A percentile compares a stretch with the other conserved stretches of the same genome.
phyloP scores from a whole-genome alignment of 805 yeast species.

The Jamesozyma jinghongensis region DNA sequence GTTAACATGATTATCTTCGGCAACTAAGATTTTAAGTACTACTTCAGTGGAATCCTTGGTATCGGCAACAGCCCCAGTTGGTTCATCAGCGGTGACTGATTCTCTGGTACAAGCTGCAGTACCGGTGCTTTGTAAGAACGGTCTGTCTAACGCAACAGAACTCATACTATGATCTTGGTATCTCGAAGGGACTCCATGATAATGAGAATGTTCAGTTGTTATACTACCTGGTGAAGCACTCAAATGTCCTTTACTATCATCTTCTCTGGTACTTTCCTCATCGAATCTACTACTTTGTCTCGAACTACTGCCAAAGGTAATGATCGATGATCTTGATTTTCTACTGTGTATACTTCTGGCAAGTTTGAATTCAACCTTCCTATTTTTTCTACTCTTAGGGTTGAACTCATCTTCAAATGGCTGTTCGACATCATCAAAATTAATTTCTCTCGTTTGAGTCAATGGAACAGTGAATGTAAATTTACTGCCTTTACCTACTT shows the following conservation, averaged over 20 bases:
- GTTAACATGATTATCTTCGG: slow-evolving; percentile 89
- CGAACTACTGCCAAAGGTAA: slow-evolving; percentile 4
- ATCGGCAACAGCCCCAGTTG: slow-evolving; percentile 7
- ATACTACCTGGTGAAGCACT: background rate
- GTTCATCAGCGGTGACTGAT: slow-evolving; percentile 9
- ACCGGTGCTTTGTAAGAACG: slow-evolving; percentile 33
- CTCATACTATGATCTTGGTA: slow-evolving; percentile 9
- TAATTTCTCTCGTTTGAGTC: slow-evolving; percentile 39
- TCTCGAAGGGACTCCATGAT: slow-evolving; percentile 2
- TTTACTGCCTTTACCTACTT: slow-evolving; percentile 74
- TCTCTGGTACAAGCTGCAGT: slow-evolving; percentile 29
- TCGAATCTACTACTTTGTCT: slow-evolving; percentile 1
- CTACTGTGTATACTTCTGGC: slow-evolving; percentile 19
- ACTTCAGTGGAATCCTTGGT: slow-evolving; percentile 7
- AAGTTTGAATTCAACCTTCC: slow-evolving; percentile 34
- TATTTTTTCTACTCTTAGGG: slow-evolving; percentile 40
- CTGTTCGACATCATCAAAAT: slow-evolving; percentile 27
- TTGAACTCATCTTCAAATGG: slow-evolving; percentile 64
- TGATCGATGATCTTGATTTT: slow-evolving; percentile 15
- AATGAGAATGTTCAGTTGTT: background rate
- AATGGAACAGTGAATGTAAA: slow-evolving; percentile 76
- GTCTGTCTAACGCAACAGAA: slow-evolving; percentile 24
- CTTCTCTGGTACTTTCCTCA: background rate
- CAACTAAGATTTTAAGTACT: slow-evolving; percentile 53
- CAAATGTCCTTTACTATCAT: background rate